Conservation (phyloP, 768 basidiomycete genomes). For the Termitomyces heimii region DNA sequence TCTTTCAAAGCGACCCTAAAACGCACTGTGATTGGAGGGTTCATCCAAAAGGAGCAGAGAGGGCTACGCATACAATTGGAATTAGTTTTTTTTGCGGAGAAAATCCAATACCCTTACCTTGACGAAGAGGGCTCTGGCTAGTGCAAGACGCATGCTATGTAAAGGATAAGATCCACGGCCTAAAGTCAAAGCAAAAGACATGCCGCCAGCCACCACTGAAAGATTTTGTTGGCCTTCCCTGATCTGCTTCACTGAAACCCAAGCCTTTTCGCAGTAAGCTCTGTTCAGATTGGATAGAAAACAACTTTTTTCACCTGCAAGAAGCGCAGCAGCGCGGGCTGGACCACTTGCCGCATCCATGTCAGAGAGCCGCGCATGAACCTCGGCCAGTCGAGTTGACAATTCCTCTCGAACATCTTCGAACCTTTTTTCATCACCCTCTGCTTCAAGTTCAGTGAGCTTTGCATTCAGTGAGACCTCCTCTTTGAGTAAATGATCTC, state of each 20-base stretch:
- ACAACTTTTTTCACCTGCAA: conserved; percentile 57
- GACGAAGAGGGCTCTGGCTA: conserved; percentile 94
- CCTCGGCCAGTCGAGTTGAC: conserved; percentile 75
- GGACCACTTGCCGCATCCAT: conserved; percentile 99
- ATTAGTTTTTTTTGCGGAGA: no score
- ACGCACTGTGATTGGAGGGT: conserved; percentile 92
- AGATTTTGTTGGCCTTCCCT: conserved; percentile 72
- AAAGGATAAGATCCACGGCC: not conserved
- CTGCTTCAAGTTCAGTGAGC: conserved; percentile 64
- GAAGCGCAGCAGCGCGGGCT: conserved; percentile 82
- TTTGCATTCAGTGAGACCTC: conserved; percentile 70
- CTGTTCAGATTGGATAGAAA: not conserved
- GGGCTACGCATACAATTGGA: conserved; percentile 33
- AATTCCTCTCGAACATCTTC: conserved; percentile 86
- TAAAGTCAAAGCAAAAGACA: conserved; percentile 11
- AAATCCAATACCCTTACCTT: conserved; percentile 44
- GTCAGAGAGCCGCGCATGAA: conserved; percentile 87
- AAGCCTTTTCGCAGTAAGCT: conserved; percentile 46
- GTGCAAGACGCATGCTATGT: conserved; percentile 85
- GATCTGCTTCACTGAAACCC: conserved; percentile 88
- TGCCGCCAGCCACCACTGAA: conserved; percentile 97
- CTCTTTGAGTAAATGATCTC: conserved; percentile 86
- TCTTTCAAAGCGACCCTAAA: not conserved
- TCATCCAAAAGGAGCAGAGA: conserved; percentile 81
- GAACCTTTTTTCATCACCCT: conserved; percentile 73